Evolutionary conservation across 495 filamentous ascomycete genomes (phyloP).

Genomic region (Thozetella sp.): DNA sequence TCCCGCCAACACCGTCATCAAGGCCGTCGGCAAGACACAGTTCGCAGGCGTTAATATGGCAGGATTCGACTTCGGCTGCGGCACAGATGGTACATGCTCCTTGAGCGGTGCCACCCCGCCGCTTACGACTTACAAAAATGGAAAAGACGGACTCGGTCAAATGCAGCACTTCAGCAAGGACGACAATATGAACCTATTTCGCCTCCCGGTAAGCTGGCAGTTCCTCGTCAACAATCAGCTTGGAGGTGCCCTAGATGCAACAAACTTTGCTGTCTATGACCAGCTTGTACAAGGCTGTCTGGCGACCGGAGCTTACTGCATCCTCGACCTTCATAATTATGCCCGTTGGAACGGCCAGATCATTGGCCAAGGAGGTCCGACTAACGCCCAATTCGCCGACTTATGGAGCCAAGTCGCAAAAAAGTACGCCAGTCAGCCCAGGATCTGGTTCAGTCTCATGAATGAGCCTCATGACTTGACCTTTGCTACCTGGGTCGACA

Average conservation of each 20-base stretch:
- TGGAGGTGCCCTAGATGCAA: slow-evolving; percentile 42
- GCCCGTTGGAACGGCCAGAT: slow-evolving; percentile 54
- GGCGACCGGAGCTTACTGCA: slow-evolving; percentile 41
- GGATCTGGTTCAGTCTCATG: slow-evolving; percentile 55
- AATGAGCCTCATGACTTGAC: slow-evolving; percentile 37
- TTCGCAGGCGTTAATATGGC: slow-evolving; percentile 27
- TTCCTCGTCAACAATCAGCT: slow-evolving; percentile 46
- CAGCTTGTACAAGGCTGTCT: slow-evolving; percentile 54
- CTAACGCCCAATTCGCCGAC: slow-evolving; percentile 36
- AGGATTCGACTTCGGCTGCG: slow-evolving; percentile 44
- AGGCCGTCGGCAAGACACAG: background rate
- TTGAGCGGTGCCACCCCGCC: slow-evolving; percentile 7
- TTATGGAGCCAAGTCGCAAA: slow-evolving; percentile 53
- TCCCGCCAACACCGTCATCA: no score
- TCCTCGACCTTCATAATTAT: slow-evolving; percentile 47
- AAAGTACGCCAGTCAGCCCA: slow-evolving; percentile 41
- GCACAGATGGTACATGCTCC: slow-evolving; percentile 23
- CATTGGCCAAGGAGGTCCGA: slow-evolving; percentile 43
- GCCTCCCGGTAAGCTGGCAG: slow-evolving; percentile 53
- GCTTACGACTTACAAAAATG: slow-evolving; percentile 4
- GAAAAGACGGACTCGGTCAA: slow-evolving; percentile 27
- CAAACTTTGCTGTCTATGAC: slow-evolving; percentile 48
- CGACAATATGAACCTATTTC: slow-evolving; percentile 51
- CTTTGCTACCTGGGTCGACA: slow-evolving; percentile 43
- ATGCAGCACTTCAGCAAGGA: slow-evolving; percentile 53